phyloP scores from a whole-genome alignment of 2,329 filamentous ascomycete genomes.

The Curvularia spicifera region DNA sequence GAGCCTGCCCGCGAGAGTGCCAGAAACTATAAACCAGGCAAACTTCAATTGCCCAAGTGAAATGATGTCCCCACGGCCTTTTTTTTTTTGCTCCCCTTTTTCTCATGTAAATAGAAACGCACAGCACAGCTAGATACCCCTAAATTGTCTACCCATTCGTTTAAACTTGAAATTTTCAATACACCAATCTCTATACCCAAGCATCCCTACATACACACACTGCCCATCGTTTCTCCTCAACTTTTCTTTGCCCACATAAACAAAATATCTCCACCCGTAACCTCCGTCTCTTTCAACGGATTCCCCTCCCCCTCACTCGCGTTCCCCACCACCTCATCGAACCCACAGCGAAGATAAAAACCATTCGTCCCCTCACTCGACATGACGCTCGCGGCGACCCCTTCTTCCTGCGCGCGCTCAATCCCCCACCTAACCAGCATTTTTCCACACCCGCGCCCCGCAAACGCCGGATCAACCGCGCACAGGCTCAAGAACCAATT shows the following conservation, averaged over 20 bases:
- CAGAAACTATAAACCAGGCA: neutral
- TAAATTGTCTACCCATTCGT: neutral
- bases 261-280: constrained; percentile 44
- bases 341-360: constrained; percentile 51
- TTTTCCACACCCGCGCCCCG: constrained; percentile 49
- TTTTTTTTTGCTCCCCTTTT: neutral
- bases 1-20: constrained; percentile 5
- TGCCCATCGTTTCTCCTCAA: too few relatives aligned
- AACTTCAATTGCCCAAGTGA: neutral
- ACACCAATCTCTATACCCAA: too few relatives aligned
- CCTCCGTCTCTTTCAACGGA: constrained; percentile 30
- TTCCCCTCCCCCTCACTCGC: constrained; percentile 44
- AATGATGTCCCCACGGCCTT: too few relatives aligned
- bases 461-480: constrained; percentile 51
- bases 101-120: neutral
- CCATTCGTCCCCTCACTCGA: constrained; percentile 49
- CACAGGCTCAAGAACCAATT: constrained; percentile 21
- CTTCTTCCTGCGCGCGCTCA: constrained; percentile 46
- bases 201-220: neutral
- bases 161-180: neutral
- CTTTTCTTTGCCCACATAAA: constrained; percentile 31
- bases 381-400: constrained; percentile 50
- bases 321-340: constrained; percentile 42
- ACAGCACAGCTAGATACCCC: neutral
- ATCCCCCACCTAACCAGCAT: constrained; percentile 54